Base-by-base conservation (phyloP, 352 stramenopile genomes). In the Blastocystis sp. region DNA sequence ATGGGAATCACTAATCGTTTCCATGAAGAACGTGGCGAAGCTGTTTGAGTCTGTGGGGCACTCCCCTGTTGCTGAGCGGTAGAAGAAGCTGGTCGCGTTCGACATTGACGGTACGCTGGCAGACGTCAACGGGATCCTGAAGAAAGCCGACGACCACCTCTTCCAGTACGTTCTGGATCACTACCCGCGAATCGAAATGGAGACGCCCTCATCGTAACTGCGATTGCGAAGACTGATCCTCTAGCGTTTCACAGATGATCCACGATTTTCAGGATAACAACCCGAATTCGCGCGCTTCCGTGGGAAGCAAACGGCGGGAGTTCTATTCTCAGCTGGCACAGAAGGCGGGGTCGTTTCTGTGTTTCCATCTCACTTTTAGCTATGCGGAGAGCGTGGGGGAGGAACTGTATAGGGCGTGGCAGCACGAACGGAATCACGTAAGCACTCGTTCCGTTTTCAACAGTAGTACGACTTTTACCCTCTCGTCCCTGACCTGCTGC, bases 21-120 rank as follows among this genome's bases (percentile, higher is more conserved):
- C 48, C 48, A 57, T 57, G 48, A 57, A 7, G 48, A 17, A 7
- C 48, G 14, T 14, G 48, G 6, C 48, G 6, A 14, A 57, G 48
- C 6, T 57, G 48, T 14, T 57, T 7, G 14, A 57, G 48, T 17
- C 14, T 7, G 48, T 57, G 48, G 48, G 48, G 6, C 48, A 57
- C 48, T 57, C 6, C 48, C 6, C 14, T 14, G 48, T 57, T 57
- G 6, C 2, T 68, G 43, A 59, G 19, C 7, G 54, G 24, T 38
- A 84, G 74, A 42, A 52, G 3, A 69, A 59, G 40, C 24, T 84
- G 48, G 57, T 84, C 19, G 74, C 74, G 3, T 84, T 84, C n/a
- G 74, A 84, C 52, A 84, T 84, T 43, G 74, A 84, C 48, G 74
- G 74, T 14, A 84, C 74, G 4, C 54, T 84, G 3, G 57, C 74